These are phyloP conservation scores for Agaricus subrufescens DNA, from an alignment of 768 basidiomycete species.

Conservation along the genomic window DNA sequence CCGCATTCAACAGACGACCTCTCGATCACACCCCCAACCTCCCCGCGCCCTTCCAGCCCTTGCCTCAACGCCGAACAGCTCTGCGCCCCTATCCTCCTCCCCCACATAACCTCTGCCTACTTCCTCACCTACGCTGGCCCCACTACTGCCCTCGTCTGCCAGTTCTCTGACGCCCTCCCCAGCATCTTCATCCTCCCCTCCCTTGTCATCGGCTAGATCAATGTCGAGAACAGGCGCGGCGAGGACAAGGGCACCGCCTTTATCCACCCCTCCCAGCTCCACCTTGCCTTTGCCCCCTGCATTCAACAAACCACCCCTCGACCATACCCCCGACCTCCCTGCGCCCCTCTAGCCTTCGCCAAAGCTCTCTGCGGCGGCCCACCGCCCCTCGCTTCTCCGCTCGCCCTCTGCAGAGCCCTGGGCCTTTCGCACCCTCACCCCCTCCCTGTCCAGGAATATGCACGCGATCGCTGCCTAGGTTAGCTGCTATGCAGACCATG, in stretches of 20 bases:
- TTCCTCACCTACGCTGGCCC: slow-evolving; percentile 69
- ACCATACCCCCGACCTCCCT: slow-evolving; percentile 31
- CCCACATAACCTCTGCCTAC: slow-evolving; percentile 69
- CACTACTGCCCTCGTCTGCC: slow-evolving; percentile 50
- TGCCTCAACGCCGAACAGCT: too few species aligned
- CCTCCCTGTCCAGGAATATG: slow-evolving; percentile 48
- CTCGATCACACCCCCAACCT: too few species aligned
- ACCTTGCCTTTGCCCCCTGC: slow-evolving; percentile 38
- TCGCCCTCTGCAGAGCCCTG: slow-evolving; percentile 21
- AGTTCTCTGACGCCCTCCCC: slow-evolving; percentile 63
- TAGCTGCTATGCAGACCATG: slow-evolving; percentile 67
- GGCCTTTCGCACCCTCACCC: slow-evolving; percentile 46
- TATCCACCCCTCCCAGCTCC: slow-evolving; percentile 67
- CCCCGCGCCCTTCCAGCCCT: too few species aligned
- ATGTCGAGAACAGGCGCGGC: slow-evolving; percentile 66
- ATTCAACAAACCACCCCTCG: slow-evolving; percentile 27
- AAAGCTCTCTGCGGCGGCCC: slow-evolving; percentile 18
- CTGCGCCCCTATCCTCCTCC: slow-evolving; percentile 26
- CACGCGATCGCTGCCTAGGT: slow-evolving; percentile 55
- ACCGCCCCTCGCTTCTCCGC: slow-evolving; percentile 24
- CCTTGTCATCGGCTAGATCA: slow-evolving; percentile 70
- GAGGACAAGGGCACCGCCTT: slow-evolving; percentile 31
- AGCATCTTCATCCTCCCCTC: slow-evolving; percentile 40
- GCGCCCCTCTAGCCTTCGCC: slow-evolving; percentile 54
- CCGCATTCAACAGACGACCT: too few species aligned